Evolutionary conservation across 495 filamentous ascomycete genomes (phyloP).

Genomic region (Emericellopsis terricola): DNA sequence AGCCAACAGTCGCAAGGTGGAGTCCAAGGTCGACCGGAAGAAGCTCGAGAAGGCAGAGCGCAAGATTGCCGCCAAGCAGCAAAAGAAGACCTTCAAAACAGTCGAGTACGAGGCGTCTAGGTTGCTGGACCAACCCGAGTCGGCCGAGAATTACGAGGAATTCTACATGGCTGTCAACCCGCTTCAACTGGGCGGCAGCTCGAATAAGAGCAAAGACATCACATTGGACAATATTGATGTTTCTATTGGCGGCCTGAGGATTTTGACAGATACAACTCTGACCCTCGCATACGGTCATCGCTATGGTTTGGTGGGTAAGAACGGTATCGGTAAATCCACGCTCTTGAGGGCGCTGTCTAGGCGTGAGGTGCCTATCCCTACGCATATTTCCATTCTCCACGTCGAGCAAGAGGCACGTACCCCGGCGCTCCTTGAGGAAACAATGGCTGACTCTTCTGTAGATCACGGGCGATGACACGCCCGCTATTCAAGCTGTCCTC

Average conservation of each 20-base stretch:
- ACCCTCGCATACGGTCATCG: conserved; percentile 86
- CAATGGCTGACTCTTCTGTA: too few relatives aligned
- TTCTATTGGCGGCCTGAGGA: conserved; percentile 73
- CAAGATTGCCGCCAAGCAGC: conserved; percentile 97
- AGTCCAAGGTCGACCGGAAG: conserved; percentile 94
- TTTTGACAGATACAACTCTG: conserved; percentile 73
- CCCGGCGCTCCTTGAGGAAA: too few relatives aligned
- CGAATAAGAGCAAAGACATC: conserved; percentile 95
- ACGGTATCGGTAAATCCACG: conserved; percentile 98
- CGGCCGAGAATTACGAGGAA: conserved; percentile 92
- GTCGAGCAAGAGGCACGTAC: conserved; percentile 82
- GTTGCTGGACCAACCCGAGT: conserved; percentile 64
- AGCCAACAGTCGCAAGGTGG: conserved; percentile 77
- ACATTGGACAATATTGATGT: conserved; percentile 94
- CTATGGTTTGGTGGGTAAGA: conserved; percentile 95
- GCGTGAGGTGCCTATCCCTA: conserved; percentile 85
- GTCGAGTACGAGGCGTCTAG: conserved; percentile 94
- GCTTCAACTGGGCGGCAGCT: conserved; percentile 58
- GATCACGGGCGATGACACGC: conserved; percentile 92
- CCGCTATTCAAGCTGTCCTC: conserved; percentile 85
- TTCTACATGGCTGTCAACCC: conserved; percentile 99
- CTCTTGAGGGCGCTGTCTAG: conserved; percentile 79
- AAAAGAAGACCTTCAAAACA: conserved; percentile 93
- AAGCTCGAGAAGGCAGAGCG: conserved; percentile 98
- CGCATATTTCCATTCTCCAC: conserved; percentile 95